Base-by-base conservation (phyloP, 148 eudicot genomes). In the Camellia granthamiana region DNA sequence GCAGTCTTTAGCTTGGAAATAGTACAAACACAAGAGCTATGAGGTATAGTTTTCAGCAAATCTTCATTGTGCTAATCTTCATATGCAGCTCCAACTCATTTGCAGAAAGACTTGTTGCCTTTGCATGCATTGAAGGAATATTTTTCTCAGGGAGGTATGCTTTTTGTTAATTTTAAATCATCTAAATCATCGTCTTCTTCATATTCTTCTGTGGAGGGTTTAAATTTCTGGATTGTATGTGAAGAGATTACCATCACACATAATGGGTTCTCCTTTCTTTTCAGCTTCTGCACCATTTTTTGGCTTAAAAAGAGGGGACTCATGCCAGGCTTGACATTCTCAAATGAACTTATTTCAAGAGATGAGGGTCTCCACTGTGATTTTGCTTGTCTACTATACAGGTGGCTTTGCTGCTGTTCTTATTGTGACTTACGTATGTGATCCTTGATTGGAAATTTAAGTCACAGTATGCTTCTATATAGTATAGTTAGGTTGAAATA, bases 291-390 rank as follows among this genome's bases (percentile, higher is more conserved):
- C 75, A 90, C 97, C 81, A 90, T 93, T 49, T 93, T 92, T 83
- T 93, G 94, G 97, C 91, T 93, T 18, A 93, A 93, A 75, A 93
- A 93, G 87, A 84, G 97, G 81, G 96, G 94, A 55, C 77, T 93
- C 78, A 93, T 93, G 97, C 97, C 97, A 6, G 95, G 97, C 66
- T 85, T 93, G 88, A 88, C 97, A 14, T 93, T 87, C 87, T 93
- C 97, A 77, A 93, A 92, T 55, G 97, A 93, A 86, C 94, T 93
- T 80, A 93, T 93, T 77, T 93, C 95, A 14, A 86, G 97, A 78
- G 97, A 93, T 68, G 97, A 93, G 81, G 97, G 95, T 73, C 90
- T 93, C 55, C 97, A 93, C 80, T 92, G 95, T 78, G 96, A 93
- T 81, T 93, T 93, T 51, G 96, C 96, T 69, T 93, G 97, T 81